Base-by-base conservation (phyloP, 192 early-diverging fungal genomes). In the Podochytrium sp. region DNA sequence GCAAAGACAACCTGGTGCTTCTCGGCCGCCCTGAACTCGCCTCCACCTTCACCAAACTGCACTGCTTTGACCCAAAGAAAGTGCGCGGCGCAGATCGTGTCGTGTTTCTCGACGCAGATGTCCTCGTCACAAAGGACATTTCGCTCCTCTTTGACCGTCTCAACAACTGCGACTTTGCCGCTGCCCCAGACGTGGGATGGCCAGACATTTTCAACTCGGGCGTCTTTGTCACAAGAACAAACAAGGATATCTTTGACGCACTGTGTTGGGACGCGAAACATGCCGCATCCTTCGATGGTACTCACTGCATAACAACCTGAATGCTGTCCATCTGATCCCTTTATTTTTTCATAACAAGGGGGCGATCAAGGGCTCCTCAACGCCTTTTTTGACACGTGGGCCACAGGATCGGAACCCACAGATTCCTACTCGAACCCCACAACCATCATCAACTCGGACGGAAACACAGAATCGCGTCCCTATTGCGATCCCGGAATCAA, bases 151-250 rank as follows among this genome's bases (percentile, higher is more conserved):
- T 98, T 85, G 84, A 42, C 7, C 78, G 64, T 49, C 34, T 87
- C 32, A 65, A 83, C 32, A 50, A 38, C 12, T 79, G 85, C 23
- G 71, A 47, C 0, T 90, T 96, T 79, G 92, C 92, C 0, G 95
- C 96, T 4, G 86, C 94, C 2, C 91, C 94, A 4, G 96, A 98
- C 57, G 92, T 92, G 23, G 96, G 96, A 0, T 98, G 96, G 96
- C 96, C 96, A 0, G 96, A 98, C 76, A 94, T 92, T 66, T 98
- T 96, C 84, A 98, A 98, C 79, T 96, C 96, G 43, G 96, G 96
- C 5, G 94, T 98, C 1, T 91, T 98, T 86, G 89, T 92, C 49
- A 83, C 86, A 10, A 80, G 81, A 57, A 90, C 94, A 23, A 79
- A 77, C 37, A 80, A 52, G 6, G 78, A 85, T 35, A 74, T 87